A percentile compares a stretch with the other conserved stretches of the same genome.
These are phyloP conservation scores for Edaphochlamys debaryana DNA, from an alignment of 139 green algal genomes.

Conservation along the genomic window DNA sequence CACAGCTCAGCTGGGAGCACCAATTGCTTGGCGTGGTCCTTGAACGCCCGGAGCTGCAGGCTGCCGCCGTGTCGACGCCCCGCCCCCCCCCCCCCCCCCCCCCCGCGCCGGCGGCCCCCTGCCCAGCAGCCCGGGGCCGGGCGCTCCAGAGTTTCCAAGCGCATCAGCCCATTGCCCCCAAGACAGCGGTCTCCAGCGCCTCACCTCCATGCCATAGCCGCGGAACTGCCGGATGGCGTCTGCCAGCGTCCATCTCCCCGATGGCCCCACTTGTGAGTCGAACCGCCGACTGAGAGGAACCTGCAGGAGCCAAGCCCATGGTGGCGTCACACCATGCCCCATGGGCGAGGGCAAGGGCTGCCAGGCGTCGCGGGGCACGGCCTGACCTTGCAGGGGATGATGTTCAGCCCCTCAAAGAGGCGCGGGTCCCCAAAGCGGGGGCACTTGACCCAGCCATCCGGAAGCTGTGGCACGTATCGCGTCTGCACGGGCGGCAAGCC, in stretches of 20 bases:
- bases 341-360: no score
- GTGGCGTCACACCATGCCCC: no score
- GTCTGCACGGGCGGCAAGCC: background rate
- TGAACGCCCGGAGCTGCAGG: no score
- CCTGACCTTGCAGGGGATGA: constrained; percentile 75
- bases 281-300: constrained; percentile 63
- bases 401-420: constrained; percentile 46
- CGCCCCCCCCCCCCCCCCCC: no score
- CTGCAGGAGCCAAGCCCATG: constrained; percentile 43
- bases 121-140: no score
- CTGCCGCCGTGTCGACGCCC: no score
- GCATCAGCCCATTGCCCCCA: no score
- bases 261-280: constrained; percentile 33
- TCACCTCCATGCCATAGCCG: constrained; percentile 41
- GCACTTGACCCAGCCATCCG: constrained; percentile 70
- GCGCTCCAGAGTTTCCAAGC: no score
- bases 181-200: no score
- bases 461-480: constrained; percentile 44
- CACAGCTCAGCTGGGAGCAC: no score
- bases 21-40: no score
- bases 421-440: constrained; percentile 53
- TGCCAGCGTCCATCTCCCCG: constrained; percentile 54
- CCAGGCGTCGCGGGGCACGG: background rate
- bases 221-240: constrained; percentile 47
- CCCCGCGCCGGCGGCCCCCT: no score